Evolutionary conservation across 2,329 filamentous ascomycete genomes (phyloP), one percentile per base, ranked within the genome.

Genomic region (Phaeomoniella chlamydospora): DNA sequence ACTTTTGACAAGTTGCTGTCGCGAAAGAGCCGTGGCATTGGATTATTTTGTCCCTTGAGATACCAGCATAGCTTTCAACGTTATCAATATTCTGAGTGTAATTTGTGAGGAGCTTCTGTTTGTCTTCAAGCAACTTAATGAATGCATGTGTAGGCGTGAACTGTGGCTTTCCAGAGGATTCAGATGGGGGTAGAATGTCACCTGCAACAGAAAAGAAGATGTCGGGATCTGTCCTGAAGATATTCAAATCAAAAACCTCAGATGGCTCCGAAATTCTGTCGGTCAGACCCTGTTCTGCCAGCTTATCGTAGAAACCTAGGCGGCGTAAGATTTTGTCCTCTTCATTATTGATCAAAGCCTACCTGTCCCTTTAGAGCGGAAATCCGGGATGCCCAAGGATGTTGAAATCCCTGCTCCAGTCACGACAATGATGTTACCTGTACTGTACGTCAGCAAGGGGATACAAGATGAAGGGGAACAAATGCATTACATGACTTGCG

Each of bases 81-180:
- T 94, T 94, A 64, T 98, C 90, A 51, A 98, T 96, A 57, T 98
- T 98, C 55, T 98, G 90, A 0, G 90, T 93, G 63, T 94, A 98
- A 61, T 96, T 94, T 30, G 87, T 96, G 40, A 94, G 72, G 4
- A 98, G 72, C 57, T 94, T 94, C 45, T 74, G 77, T 56, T 86
- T 81, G 46, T 88, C 72, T 57, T 98, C 83, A 22, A 98, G 71
- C 48, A 94, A 69, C 19, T 77, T 75, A 51, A 98, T 92, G 62
- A 98, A 98, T 36, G 80, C 78, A 64, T 98, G 90, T 0, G 90
- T 96, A 0, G 88, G 87, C 1, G 88, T 86, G 64, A 77, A 93
- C 48, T 77, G 77, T 45, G 83, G 77, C 11, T 44, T 39, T 4
- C 37, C 12, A n/a, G 34, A 36, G 31, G 16, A 18, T 44, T 39